A percentile compares a stretch with the other conserved stretches of the same genome.
Conservation (phyloP, 2,329 filamentous ascomycete genomes). For the Verticillium nubilum region DNA sequence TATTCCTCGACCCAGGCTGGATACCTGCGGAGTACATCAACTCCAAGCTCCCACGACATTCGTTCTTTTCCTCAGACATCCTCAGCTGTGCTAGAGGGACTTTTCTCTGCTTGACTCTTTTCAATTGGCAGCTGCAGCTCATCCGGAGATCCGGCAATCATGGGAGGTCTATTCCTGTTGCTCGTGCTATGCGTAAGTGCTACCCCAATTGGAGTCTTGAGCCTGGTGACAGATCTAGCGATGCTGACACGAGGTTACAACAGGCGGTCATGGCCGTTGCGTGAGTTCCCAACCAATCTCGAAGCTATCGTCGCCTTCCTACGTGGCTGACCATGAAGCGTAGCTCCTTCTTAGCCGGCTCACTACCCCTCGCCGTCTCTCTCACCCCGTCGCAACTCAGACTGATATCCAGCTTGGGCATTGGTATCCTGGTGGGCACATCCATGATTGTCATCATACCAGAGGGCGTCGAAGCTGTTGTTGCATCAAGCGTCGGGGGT, state of each 20-base stretch:
- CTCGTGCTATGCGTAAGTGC: slow-evolving; percentile 34
- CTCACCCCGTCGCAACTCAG: slow-evolving; percentile 83
- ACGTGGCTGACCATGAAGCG: slow-evolving; percentile 2
- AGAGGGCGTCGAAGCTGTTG: slow-evolving; percentile 88
- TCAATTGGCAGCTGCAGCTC: not conserved
- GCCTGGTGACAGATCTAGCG: not conserved
- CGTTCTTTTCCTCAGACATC: not conserved
- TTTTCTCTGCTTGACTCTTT: not conserved
- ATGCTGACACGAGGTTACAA: slow-evolving; percentile 13
- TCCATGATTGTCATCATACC: slow-evolving; percentile 96
- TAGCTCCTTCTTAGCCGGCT: slow-evolving; percentile 91
- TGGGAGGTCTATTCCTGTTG: slow-evolving; percentile 34
- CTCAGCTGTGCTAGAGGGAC: not conserved
- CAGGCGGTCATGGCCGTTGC: slow-evolving; percentile 54
- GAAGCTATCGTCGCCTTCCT: not conserved
- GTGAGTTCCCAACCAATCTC: slow-evolving; percentile 31
- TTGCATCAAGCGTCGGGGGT: slow-evolving; percentile 44
- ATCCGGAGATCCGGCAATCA: slow-evolving; percentile 15
- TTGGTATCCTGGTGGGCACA: slow-evolving; percentile 90
- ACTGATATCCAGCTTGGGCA: slow-evolving; percentile 84
- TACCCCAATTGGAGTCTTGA: not conserved
- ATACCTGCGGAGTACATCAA: not conserved
- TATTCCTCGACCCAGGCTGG: not conserved
- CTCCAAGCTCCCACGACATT: not conserved
- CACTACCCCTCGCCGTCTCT: slow-evolving; percentile 81